phyloP scores from a whole-genome alignment of 208 protist genomes.

The Crithidia thermophila region DNA sequence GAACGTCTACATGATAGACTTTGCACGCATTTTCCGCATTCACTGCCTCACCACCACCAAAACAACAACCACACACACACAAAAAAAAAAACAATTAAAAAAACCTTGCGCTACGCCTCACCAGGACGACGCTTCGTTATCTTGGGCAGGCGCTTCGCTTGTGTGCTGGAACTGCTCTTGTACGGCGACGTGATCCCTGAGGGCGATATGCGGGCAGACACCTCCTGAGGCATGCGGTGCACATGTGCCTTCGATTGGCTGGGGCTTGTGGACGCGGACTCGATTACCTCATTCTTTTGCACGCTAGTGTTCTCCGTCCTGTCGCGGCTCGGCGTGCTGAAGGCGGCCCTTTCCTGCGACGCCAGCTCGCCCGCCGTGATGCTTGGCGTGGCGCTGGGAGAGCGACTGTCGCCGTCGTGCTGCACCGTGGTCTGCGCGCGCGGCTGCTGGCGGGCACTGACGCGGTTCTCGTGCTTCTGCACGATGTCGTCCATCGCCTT shows the following conservation, averaged over 20 bases:
- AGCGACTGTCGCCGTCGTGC: neutral
- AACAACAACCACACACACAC: no score
- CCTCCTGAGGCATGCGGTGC: constrained; percentile 9
- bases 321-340: neutral
- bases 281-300: neutral
- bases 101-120: no score
- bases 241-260: neutral
- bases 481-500: constrained; percentile 58
- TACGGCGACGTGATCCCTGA: neutral
- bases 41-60: no score
- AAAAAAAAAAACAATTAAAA: no score
- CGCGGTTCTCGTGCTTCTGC: constrained; percentile 23
- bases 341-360: constrained; percentile 14
- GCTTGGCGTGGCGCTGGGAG: constrained; percentile 22
- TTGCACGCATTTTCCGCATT: no score
- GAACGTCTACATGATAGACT: no score
- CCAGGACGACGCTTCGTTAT: constrained; percentile 9
- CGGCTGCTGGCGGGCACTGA: neutral
- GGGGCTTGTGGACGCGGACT: neutral
- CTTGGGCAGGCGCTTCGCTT: neutral
- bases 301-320: neutral
- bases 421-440: neutral
- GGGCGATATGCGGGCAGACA: neutral
- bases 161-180: neutral
- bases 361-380: constrained; percentile 8